Evolutionary conservation across 208 protist genomes (phyloP), one percentile per base, ranked within the genome.

Genomic region (Leptomonas pyrrhocoris): DNA sequence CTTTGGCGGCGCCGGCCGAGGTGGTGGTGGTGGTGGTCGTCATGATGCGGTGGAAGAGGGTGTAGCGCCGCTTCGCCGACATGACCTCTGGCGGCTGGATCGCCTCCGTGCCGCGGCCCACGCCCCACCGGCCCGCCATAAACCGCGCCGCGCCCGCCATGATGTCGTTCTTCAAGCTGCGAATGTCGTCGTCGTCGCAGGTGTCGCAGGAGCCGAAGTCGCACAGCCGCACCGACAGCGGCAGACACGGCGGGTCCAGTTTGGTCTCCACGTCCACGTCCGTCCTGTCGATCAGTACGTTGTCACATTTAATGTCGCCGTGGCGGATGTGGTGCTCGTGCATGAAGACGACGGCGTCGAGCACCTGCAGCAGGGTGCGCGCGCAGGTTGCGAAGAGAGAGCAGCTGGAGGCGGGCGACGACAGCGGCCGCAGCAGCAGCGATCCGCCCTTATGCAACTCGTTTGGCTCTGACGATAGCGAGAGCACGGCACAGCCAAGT

Each of bases 181-280:
- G 61, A 19, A 85, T 76, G 71, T 86, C 83, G 51, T 88, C 87
- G 53, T 88, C 81, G 28, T 74, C 80, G 56, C 81, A 81, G 18
- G 77, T 81, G 55, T 95, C 90, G 64, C 87, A 90, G 31, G 82
- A 83, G 54, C 90, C 90, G 70, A 95, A 93, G 78, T 95, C 90
- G 61, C 85, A 83, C 9, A 95, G 49, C 15, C 86, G 77, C 48
- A 95, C 73, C 25, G 68, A 62, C 43, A 56, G 53, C 16, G 88
- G 87, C 62, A 92, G 43, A 25, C 56, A 57, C 6, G 74, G 42
- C 9, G 43, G 63, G 25, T 62, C 48, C 36, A 70, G 46, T 36
- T 59, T 63, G 21, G n/a, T 15, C 6, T 45, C 43, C 57, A 59
- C 31, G 50, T 38, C 30, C 21, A 16, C 25, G 23, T 67, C 61